These are phyloP conservation scores for Puccinia polysora DNA, from an alignment of 1,284 basidiomycete genomes.

Conservation along the genomic window DNA sequence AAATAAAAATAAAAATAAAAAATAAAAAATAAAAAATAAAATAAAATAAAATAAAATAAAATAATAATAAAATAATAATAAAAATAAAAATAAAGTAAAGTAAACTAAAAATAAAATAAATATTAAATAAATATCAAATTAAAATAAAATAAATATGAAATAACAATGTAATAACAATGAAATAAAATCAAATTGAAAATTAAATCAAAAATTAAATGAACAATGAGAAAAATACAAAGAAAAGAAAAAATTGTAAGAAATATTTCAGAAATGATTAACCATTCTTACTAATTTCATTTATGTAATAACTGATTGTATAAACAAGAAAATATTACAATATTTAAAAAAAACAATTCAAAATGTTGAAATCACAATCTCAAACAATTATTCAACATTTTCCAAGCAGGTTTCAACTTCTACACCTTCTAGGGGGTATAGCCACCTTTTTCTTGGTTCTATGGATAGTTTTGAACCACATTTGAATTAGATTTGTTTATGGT, in stretches of 20 bases:
- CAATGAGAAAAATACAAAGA: neutral
- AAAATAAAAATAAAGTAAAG: neutral
- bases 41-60: neutral
- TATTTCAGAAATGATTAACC: too few relatives aligned
- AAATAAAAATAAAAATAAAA: neutral
- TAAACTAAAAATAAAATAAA: slow-evolving; percentile 20
- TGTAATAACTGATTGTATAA: too few relatives aligned
- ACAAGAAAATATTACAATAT: too few relatives aligned
- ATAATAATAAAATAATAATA: slow-evolving; percentile 6
- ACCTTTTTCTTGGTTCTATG: too few relatives aligned
- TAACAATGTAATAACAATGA: neutral
- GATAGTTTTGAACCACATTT: too few relatives aligned
- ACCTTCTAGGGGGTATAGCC: too few relatives aligned
- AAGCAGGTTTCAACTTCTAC: too few relatives aligned
- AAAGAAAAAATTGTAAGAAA: slow-evolving; percentile 2
- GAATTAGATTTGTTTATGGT: too few relatives aligned
- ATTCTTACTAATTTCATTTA: too few relatives aligned
- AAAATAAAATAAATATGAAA: slow-evolving; percentile 8
- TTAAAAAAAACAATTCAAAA: too few relatives aligned
- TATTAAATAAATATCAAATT: neutral
- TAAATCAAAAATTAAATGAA: slow-evolving; percentile 2
- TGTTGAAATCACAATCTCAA: too few relatives aligned
- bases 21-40: neutral
- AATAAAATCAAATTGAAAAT: slow-evolving; percentile 2
- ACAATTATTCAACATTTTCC: too few relatives aligned